Base-by-base conservation (phyloP, 2,329 filamentous ascomycete species). In the Myriangium duriaei region DNA sequence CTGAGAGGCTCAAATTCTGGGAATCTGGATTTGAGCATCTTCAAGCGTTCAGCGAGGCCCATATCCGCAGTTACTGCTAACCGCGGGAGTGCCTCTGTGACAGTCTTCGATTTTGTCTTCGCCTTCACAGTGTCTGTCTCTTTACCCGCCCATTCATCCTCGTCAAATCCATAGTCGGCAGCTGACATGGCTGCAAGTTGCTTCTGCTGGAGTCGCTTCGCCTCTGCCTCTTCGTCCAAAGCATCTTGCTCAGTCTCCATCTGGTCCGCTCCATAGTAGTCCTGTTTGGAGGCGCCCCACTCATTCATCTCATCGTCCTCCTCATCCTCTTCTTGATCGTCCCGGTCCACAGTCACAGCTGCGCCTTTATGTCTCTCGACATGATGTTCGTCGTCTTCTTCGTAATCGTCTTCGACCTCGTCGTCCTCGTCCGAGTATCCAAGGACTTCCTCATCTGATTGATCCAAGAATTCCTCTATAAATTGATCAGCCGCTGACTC, bases 161-260 rank as follows among this genome's bases (percentile, higher is more conserved):
- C 83, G 50, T 96, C 86, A 47, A 96, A 92, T 6, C 85, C 79
- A 53, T 95, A 98, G 55, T 98, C 91, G 28, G 81, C 81, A 48
- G 92, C 87, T 4, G 76, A 74, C 82, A 98, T 91, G 47, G 81
- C 79, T 49, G 85, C 72, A 15, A 96, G 61, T 55, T 91, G 88
- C 68, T 94, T 95, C 60, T 86, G 78, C 58, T 96, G 88, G 43
- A 98, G 61, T 44, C 85, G 71, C 57, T 80, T 78, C 3, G 88
- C 91, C 57, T 98, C 92, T 9, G 72, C 76, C 59, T 98, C 92
- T 65, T 98, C 91, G 53, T 91, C 87, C 19, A 92, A 61, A 1
- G 91, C 91, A 59, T 79, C 76, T 43, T 74, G 71, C 51, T 80
- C 76, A 1, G 74, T 79, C 51, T 79, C 74, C 41, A 79, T 77